These are phyloP conservation scores for Echria macrotheca DNA, from an alignment of 495 filamentous ascomycete species.

Conservation along the genomic window DNA sequence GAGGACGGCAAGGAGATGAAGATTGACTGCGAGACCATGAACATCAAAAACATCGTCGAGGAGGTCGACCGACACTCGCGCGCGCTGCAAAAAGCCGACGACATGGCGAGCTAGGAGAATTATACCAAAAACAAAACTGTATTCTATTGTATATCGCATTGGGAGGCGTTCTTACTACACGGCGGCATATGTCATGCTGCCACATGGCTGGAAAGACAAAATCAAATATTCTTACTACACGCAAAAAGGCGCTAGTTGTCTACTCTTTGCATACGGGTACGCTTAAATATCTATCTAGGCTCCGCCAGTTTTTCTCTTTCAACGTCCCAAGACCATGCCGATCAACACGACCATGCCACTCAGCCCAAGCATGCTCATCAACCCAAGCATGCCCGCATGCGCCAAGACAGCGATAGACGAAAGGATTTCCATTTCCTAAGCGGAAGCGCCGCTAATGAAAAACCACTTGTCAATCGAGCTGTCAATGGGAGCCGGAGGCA, in stretches of 20 bases:
- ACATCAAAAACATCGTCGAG: constrained; percentile 79
- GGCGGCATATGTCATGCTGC: neutral
- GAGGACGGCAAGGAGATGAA: constrained; percentile 79
- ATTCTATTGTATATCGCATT: constrained; percentile 10
- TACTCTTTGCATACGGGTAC: no score
- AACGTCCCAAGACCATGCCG: no score
- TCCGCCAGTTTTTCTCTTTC: no score
- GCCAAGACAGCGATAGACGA: no score
- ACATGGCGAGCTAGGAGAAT: constrained; percentile 42
- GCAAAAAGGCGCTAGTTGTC: no score
- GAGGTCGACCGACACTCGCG: constrained; percentile 89
- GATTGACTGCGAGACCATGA: constrained; percentile 65
- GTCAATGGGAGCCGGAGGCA: constrained; percentile 83
- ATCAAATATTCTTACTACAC: no score
- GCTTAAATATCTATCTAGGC: neutral
- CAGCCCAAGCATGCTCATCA: no score
- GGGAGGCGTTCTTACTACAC: constrained; percentile 14
- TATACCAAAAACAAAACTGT: neutral
- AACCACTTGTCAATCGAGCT: constrained; percentile 99
- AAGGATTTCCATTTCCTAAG: no score
- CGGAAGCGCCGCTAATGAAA: constrained; percentile 97
- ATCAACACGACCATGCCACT: no score
- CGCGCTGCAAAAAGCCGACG: constrained; percentile 70
- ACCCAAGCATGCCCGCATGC: no score
- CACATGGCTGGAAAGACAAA: neutral